Evolutionary conservation across 2,329 filamentous ascomycete species (phyloP).

Genomic region (Phaeoacremonium minimum): DNA sequence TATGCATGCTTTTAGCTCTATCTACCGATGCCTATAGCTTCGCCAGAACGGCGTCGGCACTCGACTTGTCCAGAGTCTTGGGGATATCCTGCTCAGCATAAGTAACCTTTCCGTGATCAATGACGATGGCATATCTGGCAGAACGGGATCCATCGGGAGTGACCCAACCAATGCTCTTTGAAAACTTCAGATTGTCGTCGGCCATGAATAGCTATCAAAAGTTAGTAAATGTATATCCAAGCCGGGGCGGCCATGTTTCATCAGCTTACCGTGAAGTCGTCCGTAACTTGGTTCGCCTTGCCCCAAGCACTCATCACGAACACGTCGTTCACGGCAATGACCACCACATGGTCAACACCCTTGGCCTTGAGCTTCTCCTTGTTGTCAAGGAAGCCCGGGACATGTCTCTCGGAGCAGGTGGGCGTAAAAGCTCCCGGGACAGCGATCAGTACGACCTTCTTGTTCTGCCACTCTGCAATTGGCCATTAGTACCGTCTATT

Average conservation of each 20-base stretch:
- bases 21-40: constrained; percentile 49
- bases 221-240: too few species aligned
- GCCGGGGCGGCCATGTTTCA: too few species aligned
- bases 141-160: constrained; percentile 71
- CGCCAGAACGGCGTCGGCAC: constrained; percentile 49
- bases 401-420: constrained; percentile 76
- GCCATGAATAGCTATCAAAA: constrained; percentile 64
- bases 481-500: neutral
- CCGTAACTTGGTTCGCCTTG: constrained; percentile 78
- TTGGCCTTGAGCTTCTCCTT: constrained; percentile 68
- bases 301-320: constrained; percentile 88
- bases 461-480: constrained; percentile 46
- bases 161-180: constrained; percentile 73
- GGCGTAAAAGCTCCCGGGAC: constrained; percentile 77
- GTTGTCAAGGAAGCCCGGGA: constrained; percentile 76
- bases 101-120: constrained; percentile 78
- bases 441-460: constrained; percentile 53
- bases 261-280: constrained; percentile 59
- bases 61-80: constrained; percentile 38
- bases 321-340: constrained; percentile 80
- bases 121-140: constrained; percentile 72
- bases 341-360: constrained; percentile 76
- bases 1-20: too few species aligned
- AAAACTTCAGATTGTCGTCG: constrained; percentile 67
- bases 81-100: constrained; percentile 73